phyloP scores from a whole-genome alignment of 345 rosid species.

The Gossypium raimondii region DNA sequence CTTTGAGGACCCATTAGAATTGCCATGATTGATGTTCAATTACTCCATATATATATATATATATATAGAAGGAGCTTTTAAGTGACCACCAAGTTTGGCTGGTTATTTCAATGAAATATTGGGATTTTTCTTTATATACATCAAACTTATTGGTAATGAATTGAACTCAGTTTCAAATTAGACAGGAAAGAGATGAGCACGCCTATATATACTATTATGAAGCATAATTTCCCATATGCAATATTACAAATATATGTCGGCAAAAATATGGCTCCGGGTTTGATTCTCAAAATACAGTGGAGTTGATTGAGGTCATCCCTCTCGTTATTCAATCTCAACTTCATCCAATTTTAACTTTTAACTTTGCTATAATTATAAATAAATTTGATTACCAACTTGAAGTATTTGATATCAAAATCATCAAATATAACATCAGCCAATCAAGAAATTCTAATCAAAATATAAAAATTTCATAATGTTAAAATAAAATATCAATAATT shows the following conservation, averaged over 20 bases:
- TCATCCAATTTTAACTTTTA: not conserved
- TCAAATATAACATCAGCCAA: too few species aligned
- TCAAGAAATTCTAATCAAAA: too few species aligned
- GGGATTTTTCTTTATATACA: not conserved
- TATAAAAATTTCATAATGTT: too few species aligned
- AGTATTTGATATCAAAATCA: too few species aligned
- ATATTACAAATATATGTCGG: not conserved
- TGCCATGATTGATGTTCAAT: conserved; percentile 1
- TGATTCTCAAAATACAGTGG: not conserved
- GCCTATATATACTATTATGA: not conserved
- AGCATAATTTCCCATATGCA: not conserved
- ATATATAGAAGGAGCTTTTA: not conserved
- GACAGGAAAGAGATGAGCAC: not conserved
- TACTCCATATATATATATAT: not conserved
- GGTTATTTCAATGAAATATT: not conserved
- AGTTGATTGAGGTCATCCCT: not conserved
- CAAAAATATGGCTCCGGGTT: not conserved
- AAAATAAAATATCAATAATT: too few species aligned
- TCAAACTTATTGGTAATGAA: not conserved
- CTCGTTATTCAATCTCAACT: not conserved
- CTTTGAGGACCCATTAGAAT: not conserved
- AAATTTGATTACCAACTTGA: too few species aligned
- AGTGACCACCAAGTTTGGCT: not conserved
- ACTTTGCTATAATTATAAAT: too few species aligned
- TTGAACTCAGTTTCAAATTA: not conserved